phyloP scores from a whole-genome alignment of 106 monocot genomes.

The Platanthera zijinensis region DNA sequence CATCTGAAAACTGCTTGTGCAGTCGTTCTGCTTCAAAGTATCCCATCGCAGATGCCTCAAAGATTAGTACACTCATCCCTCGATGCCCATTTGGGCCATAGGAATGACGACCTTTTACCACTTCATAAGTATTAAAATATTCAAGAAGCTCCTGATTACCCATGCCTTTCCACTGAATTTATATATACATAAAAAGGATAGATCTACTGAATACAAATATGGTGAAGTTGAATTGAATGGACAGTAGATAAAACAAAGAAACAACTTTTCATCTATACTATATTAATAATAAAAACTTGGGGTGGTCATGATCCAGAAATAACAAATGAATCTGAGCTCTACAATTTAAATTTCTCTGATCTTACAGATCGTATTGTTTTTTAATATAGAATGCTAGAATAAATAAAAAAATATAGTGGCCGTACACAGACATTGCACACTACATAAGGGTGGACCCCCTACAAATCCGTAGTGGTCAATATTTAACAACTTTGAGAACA shows the following conservation, averaged over 20 bases:
- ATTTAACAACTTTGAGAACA: not conserved
- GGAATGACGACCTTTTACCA: conserved; percentile 70
- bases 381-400: no score
- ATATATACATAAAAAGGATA: not conserved
- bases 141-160: conserved; percentile 91
- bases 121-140: conserved; percentile 63
- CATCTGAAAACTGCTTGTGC: conserved; percentile 43
- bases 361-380: no score
- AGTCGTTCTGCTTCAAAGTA: conserved; percentile 51
- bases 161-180: conserved; percentile 76
- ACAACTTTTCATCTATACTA: not conserved
- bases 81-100: conserved; percentile 88
- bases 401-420: no score
- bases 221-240: not conserved
- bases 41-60: conserved; percentile 40
- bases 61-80: conserved; percentile 66
- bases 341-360: no score
- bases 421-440: no score
- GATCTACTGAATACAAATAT: not conserved
- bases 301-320: no score
- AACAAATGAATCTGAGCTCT: no score
- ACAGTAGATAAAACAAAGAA: not conserved
- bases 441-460: no score
- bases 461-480: not conserved
- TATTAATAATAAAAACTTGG: no score